Evolutionary conservation across 495 filamentous ascomycete species (phyloP), one percentile per base, ranked within the genome.

Genomic region (Gamarada debralockiae): DNA sequence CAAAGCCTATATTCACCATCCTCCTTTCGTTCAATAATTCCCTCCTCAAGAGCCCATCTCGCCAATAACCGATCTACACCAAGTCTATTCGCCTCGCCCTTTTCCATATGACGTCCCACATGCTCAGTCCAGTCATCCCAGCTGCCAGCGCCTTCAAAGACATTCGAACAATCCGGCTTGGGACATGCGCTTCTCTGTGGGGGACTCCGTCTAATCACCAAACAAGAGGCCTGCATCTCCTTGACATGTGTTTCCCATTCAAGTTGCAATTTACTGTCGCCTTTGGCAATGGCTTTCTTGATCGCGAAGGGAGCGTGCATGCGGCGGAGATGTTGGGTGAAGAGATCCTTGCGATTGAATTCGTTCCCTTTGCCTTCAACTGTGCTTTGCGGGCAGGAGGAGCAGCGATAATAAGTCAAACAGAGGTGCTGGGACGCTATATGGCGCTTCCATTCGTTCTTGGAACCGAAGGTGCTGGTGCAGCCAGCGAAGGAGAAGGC

Each of bases 401-500:
- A 79, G 66, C 93, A 98, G 33, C 88, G 82, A 67, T 89, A 98
- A 67, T 85, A 91, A 34, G 83, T 84, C 15, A 92, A 73, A 52
- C 86, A 88, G 51, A 98, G 73, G 65, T 98, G 93, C 60, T 96
- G 88, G 2, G 89, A 92, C 23, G 79, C 78, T 55, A 97, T 85
- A 67, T 98, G 93, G 0, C 93, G 83, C 66, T 97, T 95, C 92
- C 92, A 98, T 65, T 98, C 93, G 61, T 97, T 97, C 65, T 97
- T 97, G 31, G 87, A 91, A 9, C 83, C 84, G 62, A 98, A 97
- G 0, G 82, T 90, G 58, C 87, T 90, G 6, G 65, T 65, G 65
- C 93, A 98, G n/a, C 85, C 87, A 53, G 92, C 95, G 48, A 81
- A 83, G 12, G 80, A 77, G 65, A 97, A 93, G 34, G 85, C 87